These are phyloP conservation scores for Hordeum pubiflorum DNA, from an alignment of 202 grass and related monocot species.

Conservation along the genomic window DNA sequence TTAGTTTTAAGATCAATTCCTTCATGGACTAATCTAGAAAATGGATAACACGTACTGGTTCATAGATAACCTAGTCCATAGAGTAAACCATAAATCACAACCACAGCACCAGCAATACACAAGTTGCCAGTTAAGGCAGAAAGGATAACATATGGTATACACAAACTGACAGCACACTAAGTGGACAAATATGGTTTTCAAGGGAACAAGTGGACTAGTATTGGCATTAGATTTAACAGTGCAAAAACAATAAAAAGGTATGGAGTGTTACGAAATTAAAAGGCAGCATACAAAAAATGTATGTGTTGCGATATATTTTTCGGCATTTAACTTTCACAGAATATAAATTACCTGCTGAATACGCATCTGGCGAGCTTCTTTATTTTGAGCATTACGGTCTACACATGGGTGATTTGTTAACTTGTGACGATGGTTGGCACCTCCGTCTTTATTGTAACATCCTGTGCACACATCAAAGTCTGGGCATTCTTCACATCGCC, in stretches of 20 bases:
- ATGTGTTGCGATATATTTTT: not conserved
- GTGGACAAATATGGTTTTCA: not conserved
- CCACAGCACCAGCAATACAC: not conserved
- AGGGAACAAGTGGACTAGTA: not conserved
- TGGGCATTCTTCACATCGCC: slow-evolving; percentile 76
- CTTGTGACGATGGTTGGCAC: slow-evolving; percentile 61
- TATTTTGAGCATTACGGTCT: slow-evolving; percentile 62
- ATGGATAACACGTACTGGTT: not conserved
- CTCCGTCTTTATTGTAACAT: slow-evolving; percentile 69
- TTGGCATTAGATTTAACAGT: not conserved
- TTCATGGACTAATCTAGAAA: not conserved
- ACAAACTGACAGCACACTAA: not conserved
- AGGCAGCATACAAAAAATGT: not conserved
- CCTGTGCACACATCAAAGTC: slow-evolving; percentile 76
- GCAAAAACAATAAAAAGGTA: not conserved
- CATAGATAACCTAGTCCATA: not conserved
- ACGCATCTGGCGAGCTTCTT: slow-evolving; percentile 55
- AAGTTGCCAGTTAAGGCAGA: not conserved
- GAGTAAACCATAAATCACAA: slow-evolving; percentile 3
- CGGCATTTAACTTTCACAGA: not conserved
- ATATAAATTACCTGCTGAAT: slow-evolving; percentile 40
- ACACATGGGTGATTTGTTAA: slow-evolving; percentile 53
- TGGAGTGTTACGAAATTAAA: not conserved
- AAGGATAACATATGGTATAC: not conserved
- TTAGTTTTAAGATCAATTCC: not conserved